Evolutionary conservation across 805 yeast genomes (phyloP).

Genomic region (Yarrowia deformans): DNA sequence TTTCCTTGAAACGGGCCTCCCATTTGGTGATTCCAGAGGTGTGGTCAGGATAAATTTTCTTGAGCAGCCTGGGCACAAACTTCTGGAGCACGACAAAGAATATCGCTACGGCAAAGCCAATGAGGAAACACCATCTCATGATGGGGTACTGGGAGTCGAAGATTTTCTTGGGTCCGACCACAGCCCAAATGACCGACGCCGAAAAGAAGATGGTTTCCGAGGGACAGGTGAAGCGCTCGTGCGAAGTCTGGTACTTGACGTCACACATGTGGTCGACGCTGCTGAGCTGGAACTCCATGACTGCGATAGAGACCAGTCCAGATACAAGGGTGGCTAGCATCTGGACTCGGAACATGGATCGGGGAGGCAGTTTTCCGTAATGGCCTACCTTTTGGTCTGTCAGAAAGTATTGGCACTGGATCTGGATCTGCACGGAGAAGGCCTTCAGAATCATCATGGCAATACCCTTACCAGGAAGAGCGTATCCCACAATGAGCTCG

Average conservation of each 20-base stretch:
- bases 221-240: constrained; percentile 49
- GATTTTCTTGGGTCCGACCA: constrained; percentile 59
- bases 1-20: constrained; percentile 16
- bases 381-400: constrained; percentile 67
- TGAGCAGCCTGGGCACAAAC: constrained; percentile 42
- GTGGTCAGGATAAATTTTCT: constrained; percentile 7
- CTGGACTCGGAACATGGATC: constrained; percentile 60
- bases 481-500: constrained; percentile 69
- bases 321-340: constrained; percentile 55
- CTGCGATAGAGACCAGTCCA: constrained; percentile 48
- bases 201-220: constrained; percentile 57
- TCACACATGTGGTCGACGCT: constrained; percentile 48
- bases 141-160: constrained; percentile 49
- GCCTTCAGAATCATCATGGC: constrained; percentile 63
- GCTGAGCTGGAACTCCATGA: constrained; percentile 50
- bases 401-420: constrained; percentile 66
- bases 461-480: constrained; percentile 65
- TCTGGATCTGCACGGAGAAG: constrained; percentile 56
- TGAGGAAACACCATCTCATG: constrained; percentile 43
- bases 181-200: constrained; percentile 57
- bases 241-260: constrained; percentile 29
- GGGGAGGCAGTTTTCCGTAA: constrained; percentile 65
- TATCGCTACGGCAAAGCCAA: constrained; percentile 46
- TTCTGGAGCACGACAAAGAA: constrained; percentile 5
- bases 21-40: neutral